Base-by-base conservation (phyloP, 2,329 filamentous ascomycete species). In the Fusarium agapanthi region DNA sequence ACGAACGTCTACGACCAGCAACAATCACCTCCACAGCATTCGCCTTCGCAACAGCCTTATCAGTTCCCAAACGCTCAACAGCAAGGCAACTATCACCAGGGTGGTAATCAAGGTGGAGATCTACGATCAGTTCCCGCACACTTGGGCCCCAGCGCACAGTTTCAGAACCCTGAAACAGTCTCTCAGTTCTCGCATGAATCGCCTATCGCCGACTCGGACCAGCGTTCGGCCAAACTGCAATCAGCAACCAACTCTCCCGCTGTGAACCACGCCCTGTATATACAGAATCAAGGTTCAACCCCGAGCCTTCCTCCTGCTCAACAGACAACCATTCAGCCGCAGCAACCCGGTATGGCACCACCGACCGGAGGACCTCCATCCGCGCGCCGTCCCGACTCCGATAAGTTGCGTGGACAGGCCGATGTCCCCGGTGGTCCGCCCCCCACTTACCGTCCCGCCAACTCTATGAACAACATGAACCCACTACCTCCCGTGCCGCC, bases 101-200 rank as follows among this genome's bases (percentile, higher is more conserved):
- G 50, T 69, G 68, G 61, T 47, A 80, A 82, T 61, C 80, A 79
- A 65, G 77, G 77, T 65, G 79, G 78, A 34, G 82, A 80, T 51
- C 78, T 81, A 65, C 82, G 78, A 58, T 73, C 79, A 44, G 79
- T 79, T 67, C 77, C 81, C n/a, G 79, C 79, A 43, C 81, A 83
- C 60, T 77, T 82, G 58, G 79, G 74, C 70, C 80, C 73, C 65
- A 75, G 69, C 63, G 51, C 63, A 63, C 80, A 69, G 60, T 79
- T 79, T 57, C 81, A 79, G 62, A 90, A 89, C 76, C 81, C 88
- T 34, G 89, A 91, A 79, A 90, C 89, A 10, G 80, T 89, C 41
- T 91, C 89, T 12, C 89, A 91, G 79, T 79, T 89, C 73, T 91
- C 90, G 77, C 86, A 88, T 83, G 90, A 91, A 66, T 90, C 89